Percentiles rank a stretch among this genome's conserved stretches.
Evolutionary conservation across 2,329 filamentous ascomycete species (phyloP).

Genomic region (Fusarium decemcellulare): DNA sequence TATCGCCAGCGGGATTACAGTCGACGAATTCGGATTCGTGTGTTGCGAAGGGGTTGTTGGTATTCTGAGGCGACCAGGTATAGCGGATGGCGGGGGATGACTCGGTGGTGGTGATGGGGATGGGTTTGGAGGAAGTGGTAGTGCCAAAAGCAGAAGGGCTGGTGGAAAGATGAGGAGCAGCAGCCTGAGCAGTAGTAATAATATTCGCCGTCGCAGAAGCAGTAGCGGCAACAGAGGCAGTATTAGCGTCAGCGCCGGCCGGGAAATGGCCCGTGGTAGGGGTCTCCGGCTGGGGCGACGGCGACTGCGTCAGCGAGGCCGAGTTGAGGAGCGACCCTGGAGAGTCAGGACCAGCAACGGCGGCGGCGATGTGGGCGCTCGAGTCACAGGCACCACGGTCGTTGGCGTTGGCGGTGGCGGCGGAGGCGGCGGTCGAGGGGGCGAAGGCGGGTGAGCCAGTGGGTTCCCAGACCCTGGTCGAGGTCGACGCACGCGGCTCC

Average conservation of each 20-base stretch:
- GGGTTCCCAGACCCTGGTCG: conserved; percentile 36
- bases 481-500: conserved; percentile 39
- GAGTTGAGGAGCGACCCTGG: conserved; percentile 52
- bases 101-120: conserved; percentile 37
- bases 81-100: conserved; percentile 22
- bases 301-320: conserved; percentile 53
- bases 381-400: conserved; percentile 41
- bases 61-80: conserved; percentile 3
- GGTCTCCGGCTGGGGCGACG: conserved; percentile 55
- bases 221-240: conserved; percentile 41
- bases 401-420: conserved; percentile 44
- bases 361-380: conserved; percentile 43
- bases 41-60: conserved; percentile 42
- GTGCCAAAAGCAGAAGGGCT: conserved; percentile 30
- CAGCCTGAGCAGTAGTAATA: conserved; percentile 44
- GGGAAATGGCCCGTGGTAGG: conserved; percentile 47
- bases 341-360: conserved; percentile 50
- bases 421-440: conserved; percentile 40
- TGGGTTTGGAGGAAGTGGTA: conserved; percentile 53
- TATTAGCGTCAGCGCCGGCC: conserved; percentile 47
- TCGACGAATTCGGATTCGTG: conserved; percentile 46
- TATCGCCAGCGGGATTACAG: conserved; percentile 43
- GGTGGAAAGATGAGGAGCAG: conserved; percentile 40
- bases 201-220: conserved; percentile 41
- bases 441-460: conserved; percentile 39